Evolutionary conservation across 495 filamentous ascomycete genomes (phyloP).

Genomic region (Aspergillus sclerotiicarbonarius): DNA sequence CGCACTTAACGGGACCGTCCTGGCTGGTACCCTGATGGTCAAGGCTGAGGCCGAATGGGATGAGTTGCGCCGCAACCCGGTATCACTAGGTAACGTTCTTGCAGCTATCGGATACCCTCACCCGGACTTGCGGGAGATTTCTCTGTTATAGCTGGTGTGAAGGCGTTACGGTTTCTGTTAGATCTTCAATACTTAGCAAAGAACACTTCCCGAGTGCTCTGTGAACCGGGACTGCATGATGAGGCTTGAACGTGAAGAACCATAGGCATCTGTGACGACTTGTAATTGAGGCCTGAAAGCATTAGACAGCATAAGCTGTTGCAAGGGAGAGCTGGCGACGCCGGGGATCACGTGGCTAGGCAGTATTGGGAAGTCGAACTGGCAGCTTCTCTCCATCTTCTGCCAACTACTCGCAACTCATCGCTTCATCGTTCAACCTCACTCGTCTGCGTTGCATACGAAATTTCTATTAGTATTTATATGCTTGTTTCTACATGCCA

Average conservation of each 20-base stretch:
- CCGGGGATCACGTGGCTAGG: no score
- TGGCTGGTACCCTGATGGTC: constrained; percentile 81
- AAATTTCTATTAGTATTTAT: neutral
- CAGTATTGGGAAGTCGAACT: neutral
- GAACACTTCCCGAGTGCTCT: neutral
- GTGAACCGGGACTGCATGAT: neutral
- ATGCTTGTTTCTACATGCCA: neutral
- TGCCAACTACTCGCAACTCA: neutral
- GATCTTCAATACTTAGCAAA: neutral
- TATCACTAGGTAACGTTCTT: constrained; percentile 53
- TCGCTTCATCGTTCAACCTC: neutral
- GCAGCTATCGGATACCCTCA: constrained; percentile 59
- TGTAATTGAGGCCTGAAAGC: neutral
- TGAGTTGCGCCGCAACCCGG: constrained; percentile 49
- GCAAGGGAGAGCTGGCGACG: no score
- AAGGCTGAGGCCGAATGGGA: constrained; percentile 73
- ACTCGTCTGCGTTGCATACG: neutral
- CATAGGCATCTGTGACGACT: neutral
- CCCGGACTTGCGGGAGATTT: constrained; percentile 19
- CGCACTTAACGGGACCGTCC: constrained; percentile 71
- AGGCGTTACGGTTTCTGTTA: neutral
- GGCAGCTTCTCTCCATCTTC: neutral
- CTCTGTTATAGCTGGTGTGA: constrained; percentile 22
- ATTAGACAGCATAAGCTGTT: neutral
- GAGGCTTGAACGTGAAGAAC: neutral